These are phyloP conservation scores for Bruguiera sexangula DNA, from an alignment of 345 rosid species.

Conservation along the genomic window DNA sequence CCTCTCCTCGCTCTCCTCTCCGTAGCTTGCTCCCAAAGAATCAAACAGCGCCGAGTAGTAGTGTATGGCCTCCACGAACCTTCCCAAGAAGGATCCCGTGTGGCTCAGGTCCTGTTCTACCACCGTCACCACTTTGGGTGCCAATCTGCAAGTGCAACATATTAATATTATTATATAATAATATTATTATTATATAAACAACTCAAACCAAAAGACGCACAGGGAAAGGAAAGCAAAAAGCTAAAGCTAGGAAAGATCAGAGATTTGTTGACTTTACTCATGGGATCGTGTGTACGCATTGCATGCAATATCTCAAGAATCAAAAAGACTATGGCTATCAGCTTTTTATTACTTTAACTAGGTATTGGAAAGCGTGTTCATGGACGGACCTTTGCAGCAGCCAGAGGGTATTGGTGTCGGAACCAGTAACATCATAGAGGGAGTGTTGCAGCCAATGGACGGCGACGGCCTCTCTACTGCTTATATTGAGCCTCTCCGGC, in stretches of 20 bases:
- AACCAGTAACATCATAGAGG: conserved; percentile 94
- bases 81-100: conserved; percentile 83
- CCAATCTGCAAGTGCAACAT: conserved; percentile 47
- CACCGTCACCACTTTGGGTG: conserved; percentile 93
- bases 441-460: conserved; percentile 99
- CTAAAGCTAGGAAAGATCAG: too few relatives aligned
- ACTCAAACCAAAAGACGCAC: not conserved
- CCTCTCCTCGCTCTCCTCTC: conserved; percentile 96
- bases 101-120: conserved; percentile 97
- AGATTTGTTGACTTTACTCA: not conserved
- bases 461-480: conserved; percentile 90
- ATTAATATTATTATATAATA: not conserved
- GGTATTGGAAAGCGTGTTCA: not conserved
- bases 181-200: not conserved
- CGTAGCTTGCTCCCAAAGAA: conserved; percentile 89
- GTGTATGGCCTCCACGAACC: conserved; percentile 97
- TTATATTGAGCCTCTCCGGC: conserved; percentile 64
- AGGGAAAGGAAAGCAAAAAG: too few relatives aligned
- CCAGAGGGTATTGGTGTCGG: conserved; percentile 81
- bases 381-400: conserved; percentile 60
- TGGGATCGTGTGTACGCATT: conserved; percentile 15
- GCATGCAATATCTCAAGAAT: not conserved
- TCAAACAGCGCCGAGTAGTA: conserved; percentile 95
- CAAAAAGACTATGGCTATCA: not conserved
- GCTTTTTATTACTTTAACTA: not conserved